Evolutionary conservation across 2,329 filamentous ascomycete genomes (phyloP), one percentile per base, ranked within the genome.

Genomic region (Paraphaeosphaeria minitans): DNA sequence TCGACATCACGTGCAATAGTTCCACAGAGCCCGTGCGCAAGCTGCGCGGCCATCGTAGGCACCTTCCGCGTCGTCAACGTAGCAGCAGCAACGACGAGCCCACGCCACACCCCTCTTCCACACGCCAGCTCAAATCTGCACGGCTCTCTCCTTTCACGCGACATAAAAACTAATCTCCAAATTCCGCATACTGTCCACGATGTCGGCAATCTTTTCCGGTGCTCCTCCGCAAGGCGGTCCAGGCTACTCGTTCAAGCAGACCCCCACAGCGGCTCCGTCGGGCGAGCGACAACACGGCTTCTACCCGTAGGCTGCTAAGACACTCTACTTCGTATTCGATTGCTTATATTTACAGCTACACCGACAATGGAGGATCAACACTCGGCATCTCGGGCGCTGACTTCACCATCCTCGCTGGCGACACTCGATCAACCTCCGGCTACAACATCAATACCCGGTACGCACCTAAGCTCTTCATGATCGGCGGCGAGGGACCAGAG

Each of bases 391-490:
- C 92, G 41, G 95, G 96, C 69, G 88, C 88, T 75, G 91, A 96
- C 83, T 99, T 98, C 83, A 88, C 93, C 75, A 96, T 99, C 81
- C 88, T 99, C 77, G 95, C 95, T 46, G 95, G 96, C 80, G 95
- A 99, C 83, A 99, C 95, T 70, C 91, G 95, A 77, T 92, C 92
- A 74, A 97, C 93, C 56, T 90, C 91, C 65, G 95, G 96, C 76
- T 99, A 78, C 87, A 97, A 90, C 84, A 99, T 99, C 89, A 97
- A 99, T 87, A 93, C 93, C 59, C 91, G 95, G 72, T 94, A 91
- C 83, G 87, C 89, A 59, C 95, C 95, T 57, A 99, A 99, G 81
- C 90, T 99, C 63, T 99, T 97, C 87, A 93, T 91, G 80, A 96
- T 99, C 69, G 95, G 96, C 60, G 95, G 94, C 55, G 92, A 93